Evolutionary conservation across 1,284 basidiomycete genomes (phyloP), one percentile per base, ranked within the genome.

Genomic region (Naganishia cerealis): DNA sequence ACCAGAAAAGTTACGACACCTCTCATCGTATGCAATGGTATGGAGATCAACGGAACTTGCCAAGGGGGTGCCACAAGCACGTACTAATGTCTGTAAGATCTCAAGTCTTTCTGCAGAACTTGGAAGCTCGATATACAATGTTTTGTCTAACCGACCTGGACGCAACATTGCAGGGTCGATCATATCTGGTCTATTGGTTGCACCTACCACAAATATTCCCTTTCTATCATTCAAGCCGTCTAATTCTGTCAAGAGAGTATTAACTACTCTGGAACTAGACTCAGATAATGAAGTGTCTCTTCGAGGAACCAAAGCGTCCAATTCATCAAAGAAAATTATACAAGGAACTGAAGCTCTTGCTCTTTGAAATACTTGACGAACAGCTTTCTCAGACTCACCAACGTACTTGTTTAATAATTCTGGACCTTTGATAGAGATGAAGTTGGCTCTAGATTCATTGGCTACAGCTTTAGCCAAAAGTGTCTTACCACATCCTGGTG

Each of bases 251-350:
- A 98, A 85, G 9, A 99, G 87, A 0, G 94, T 98, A 81, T 98
- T 99, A 72, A 99, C 95, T 5, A 99, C 92, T n/a, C 95, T 99
- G 95, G 10, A 93, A 97, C 90, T 93, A 74, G 53, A 21, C 33
- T 29, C 13, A 57, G 66, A 38, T 42, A 29, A 33, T 33, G 29
- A 33, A 33, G 29, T 95, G 75, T 98, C 96, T 57, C 95, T 86
- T 6, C 93, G 83, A 0, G 95, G 95, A 0, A 98, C 96, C 16
- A 99, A 85, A 0, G 96, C 96, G 73, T 99, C 96, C 6, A 98
- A 85, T 80, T 99, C 95, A 77, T 99, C 96, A 82, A 99, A 99
- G 88, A 99, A 99, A 91, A 99, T 98, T 71, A 99, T 95, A 80
- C 95, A 82, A 53, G 96, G 96, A 9, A 95, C 92, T 0, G 95